These are phyloP conservation scores for Phoenix dactylifera DNA, from an alignment of 176 grass and related monocot species.

Conservation along the genomic window DNA sequence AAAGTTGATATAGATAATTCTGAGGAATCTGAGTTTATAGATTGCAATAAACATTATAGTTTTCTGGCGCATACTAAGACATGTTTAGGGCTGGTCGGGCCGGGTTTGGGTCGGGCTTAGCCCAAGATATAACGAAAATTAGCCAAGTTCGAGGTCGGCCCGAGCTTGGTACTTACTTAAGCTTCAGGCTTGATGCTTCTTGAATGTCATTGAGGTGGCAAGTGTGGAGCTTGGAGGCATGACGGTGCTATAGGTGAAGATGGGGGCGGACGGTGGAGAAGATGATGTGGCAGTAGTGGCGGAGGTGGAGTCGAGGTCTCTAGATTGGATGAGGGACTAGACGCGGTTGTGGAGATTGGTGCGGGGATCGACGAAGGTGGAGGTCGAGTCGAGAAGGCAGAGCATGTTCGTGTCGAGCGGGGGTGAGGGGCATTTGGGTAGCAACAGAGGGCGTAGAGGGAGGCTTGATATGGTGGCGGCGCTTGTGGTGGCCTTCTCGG, in stretches of 20 bases:
- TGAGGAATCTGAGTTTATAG: no score
- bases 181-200: no score
- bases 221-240: conserved; percentile 19
- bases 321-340: conserved; percentile 17
- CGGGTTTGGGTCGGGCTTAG: no score
- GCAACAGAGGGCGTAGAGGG: conserved; percentile 36
- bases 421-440: conserved; percentile 2
- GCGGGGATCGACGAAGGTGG: not conserved
- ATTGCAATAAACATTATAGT: no score
- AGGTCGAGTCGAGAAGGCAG: not conserved
- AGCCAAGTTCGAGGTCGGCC: no score
- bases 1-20: no score
- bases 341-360: not conserved
- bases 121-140: no score
- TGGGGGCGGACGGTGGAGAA: conserved; percentile 37
- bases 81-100: no score
- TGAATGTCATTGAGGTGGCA: conserved; percentile 23
- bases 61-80: no score
- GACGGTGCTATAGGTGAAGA: conserved; percentile 17
- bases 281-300: conserved; percentile 33
- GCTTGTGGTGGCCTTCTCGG: conserved; percentile 31
- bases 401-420: not conserved
- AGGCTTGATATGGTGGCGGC: conserved; percentile 45
- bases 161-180: no score
- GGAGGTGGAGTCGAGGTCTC: conserved; percentile 29